Percentiles rank a stretch among this genome's conserved stretches.
Conservation (phyloP, 495 filamentous ascomycete species). For the Lasiosphaeria ovina region DNA sequence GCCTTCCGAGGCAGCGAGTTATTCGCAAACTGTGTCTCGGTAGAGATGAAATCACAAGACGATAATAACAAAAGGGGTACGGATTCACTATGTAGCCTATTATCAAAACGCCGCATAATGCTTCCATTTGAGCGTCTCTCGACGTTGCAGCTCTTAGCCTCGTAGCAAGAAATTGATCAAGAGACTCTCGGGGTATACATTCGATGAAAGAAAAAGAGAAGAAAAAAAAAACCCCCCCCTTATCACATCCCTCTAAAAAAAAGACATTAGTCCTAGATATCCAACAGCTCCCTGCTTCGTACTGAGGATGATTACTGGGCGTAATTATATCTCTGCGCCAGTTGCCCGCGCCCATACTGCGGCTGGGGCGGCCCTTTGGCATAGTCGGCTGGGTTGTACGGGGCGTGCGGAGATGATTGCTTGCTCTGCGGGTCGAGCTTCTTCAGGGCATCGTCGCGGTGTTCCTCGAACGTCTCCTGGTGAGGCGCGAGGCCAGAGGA, state of each 20-base stretch:
- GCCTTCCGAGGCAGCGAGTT: too few species aligned
- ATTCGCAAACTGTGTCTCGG: too few species aligned
- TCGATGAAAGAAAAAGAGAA: too few species aligned
- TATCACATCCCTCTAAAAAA: not conserved
- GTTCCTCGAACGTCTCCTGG: slow-evolving; percentile 41
- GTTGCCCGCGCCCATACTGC: slow-evolving; percentile 18
- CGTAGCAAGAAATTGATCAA: too few species aligned
- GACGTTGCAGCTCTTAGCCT: too few species aligned
- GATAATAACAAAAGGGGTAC: too few species aligned
- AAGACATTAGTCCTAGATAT: not conserved
- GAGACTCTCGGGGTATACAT: too few species aligned
- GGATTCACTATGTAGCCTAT: too few species aligned
- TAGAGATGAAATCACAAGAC: too few species aligned
- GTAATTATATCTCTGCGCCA: slow-evolving; percentile 17
- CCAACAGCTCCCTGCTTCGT: too few species aligned
- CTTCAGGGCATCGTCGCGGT: slow-evolving; percentile 29
- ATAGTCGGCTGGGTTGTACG: slow-evolving; percentile 48
- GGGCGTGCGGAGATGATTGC: slow-evolving; percentile 28
- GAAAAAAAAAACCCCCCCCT: not conserved
- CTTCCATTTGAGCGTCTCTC: too few species aligned
- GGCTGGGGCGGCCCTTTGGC: slow-evolving; percentile 25
- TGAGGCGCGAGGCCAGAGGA: slow-evolving; percentile 36
- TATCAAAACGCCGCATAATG: too few species aligned
- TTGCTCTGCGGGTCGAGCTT: slow-evolving; percentile 21
- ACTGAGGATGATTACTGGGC: slow-evolving; percentile 7